phyloP scores from a whole-genome alignment of 257 asterid genomes.

The Capsicum baccatum region DNA sequence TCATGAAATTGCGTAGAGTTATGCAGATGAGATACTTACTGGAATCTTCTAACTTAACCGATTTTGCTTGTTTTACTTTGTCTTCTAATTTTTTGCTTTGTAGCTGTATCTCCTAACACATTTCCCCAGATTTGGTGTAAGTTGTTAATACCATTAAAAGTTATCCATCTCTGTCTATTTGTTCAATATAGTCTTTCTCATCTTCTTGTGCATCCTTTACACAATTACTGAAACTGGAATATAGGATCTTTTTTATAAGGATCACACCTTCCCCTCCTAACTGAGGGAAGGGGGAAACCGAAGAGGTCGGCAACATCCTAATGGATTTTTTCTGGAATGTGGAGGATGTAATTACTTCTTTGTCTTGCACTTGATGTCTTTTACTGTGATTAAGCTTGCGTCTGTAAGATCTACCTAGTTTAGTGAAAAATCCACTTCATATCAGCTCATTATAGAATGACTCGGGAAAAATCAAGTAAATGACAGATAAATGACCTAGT shows the following conservation, averaged over 20 bases:
- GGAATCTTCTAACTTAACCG: background rate
- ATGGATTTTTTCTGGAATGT: background rate
- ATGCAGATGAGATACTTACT: background rate
- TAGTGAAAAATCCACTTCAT: background rate
- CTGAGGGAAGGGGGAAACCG: background rate
- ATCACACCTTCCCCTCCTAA: conserved; percentile 12
- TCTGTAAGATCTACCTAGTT: conserved; percentile 18
- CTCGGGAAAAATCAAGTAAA: background rate
- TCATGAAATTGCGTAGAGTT: conserved; percentile 14
- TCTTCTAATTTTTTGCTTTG: background rate
- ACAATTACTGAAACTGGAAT: background rate
- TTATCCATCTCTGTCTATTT: conserved; percentile 7
- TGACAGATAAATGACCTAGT: background rate
- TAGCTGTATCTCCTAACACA: background rate
- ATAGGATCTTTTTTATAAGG: background rate
- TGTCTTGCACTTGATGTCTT: background rate
- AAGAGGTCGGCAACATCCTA: background rate
- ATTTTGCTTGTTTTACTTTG: background rate
- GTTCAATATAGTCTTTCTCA: background rate
- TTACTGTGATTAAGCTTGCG: conserved; percentile 19
- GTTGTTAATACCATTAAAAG: background rate
- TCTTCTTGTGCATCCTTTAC: conserved; percentile 11
- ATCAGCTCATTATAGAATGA: background rate
- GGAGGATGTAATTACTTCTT: background rate
- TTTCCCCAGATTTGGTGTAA: background rate